Conservation (phyloP, 805 yeast species). For the Tetrapisispora taiwanensis region DNA sequence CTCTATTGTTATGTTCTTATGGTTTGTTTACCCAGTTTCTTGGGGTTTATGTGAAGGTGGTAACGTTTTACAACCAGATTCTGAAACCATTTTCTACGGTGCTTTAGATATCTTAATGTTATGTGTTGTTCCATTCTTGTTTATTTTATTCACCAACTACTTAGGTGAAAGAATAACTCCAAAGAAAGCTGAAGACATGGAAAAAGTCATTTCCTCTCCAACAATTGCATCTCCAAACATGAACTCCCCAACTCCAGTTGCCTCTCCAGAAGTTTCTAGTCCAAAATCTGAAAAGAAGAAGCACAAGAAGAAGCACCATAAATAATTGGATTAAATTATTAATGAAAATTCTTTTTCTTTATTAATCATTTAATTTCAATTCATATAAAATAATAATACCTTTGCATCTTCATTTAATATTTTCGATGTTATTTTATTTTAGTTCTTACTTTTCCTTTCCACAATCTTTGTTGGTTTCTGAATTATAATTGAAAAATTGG, state of each 20-base stretch:
- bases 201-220: constrained; percentile 21
- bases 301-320: constrained; percentile 6
- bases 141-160: constrained; percentile 15
- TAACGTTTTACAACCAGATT: constrained; percentile 47
- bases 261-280: constrained; percentile 12
- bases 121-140: constrained; percentile 23
- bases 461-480: background rate
- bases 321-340: background rate
- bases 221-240: constrained; percentile 3
- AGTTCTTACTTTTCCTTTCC: background rate
- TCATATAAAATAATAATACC: background rate
- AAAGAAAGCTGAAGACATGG: constrained; percentile 22
- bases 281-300: constrained; percentile 5
- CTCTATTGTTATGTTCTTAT: constrained; percentile 25
- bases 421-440: background rate
- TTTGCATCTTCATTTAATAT: background rate
- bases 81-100: constrained; percentile 52
- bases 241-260: constrained; percentile 3
- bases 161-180: constrained; percentile 18
- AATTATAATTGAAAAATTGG: background rate
- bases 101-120: constrained; percentile 42
- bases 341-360: background rate
- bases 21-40: constrained; percentile 32
- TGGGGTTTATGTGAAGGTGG: constrained; percentile 45
- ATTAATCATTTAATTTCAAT: background rate